Percentiles rank a stretch among this genome's conserved stretches.
Evolutionary conservation across 768 basidiomycete species (phyloP).

Genomic region (Neoboletus magnificus): DNA sequence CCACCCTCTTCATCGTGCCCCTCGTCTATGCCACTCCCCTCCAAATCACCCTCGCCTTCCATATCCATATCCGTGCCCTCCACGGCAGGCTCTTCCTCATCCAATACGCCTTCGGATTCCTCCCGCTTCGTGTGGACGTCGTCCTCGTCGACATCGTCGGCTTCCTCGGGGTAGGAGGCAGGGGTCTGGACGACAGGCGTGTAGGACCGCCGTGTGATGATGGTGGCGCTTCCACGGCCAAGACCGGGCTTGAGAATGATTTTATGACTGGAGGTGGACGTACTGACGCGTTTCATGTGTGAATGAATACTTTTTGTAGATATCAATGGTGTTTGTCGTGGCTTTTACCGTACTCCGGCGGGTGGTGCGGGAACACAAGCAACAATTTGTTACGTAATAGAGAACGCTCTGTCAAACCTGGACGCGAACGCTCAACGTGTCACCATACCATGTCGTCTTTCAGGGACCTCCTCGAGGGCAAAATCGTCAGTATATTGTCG

Average conservation of each 20-base stretch:
- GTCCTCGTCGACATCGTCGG: slow-evolving; percentile 23
- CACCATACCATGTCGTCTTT: slow-evolving; percentile 22
- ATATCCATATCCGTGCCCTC: slow-evolving; percentile 28
- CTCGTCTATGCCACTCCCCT: slow-evolving; percentile 31
- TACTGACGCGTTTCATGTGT: slow-evolving; percentile 23
- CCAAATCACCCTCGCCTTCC: slow-evolving; percentile 27
- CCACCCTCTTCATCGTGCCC: slow-evolving; percentile 31
- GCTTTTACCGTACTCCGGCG: neutral
- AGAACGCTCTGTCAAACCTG: neutral
- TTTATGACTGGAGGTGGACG: slow-evolving; percentile 29
- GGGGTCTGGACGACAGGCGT: slow-evolving; percentile 20
- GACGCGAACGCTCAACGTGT: slow-evolving; percentile 5
- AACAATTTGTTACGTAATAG: slow-evolving; percentile 18
- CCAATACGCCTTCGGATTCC: slow-evolving; percentile 28
- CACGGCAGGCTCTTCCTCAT: slow-evolving; percentile 30
- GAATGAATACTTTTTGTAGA: neutral
- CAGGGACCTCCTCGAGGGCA: slow-evolving; percentile 29
- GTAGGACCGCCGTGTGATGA: slow-evolving; percentile 24
- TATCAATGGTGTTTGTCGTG: neutral
- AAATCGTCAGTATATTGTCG: slow-evolving; percentile 22
- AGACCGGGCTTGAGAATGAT: slow-evolving; percentile 42
- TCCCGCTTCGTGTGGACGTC: slow-evolving; percentile 29
- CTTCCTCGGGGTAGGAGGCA: slow-evolving; percentile 19
- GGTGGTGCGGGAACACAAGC: neutral
- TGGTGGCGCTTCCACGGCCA: slow-evolving; percentile 25